A percentile compares a stretch with the other conserved stretches of the same genome.
These are phyloP conservation scores for Spinacia oleracea DNA, from an alignment of 179 eudicot species.

Conservation along the genomic window DNA sequence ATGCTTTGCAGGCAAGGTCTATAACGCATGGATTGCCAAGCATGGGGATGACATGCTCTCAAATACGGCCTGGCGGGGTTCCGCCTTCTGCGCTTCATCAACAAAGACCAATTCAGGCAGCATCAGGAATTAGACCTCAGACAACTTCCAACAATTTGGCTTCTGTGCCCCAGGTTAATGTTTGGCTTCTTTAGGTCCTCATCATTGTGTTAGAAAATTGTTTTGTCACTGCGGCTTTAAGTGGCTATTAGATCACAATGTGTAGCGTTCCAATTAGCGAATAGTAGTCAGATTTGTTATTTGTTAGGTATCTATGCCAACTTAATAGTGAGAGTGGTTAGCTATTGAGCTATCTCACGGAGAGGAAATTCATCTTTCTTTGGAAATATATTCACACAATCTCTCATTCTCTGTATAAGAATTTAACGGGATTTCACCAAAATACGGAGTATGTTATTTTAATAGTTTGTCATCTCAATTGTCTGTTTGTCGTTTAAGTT, in stretches of 20 bases:
- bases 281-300: not conserved
- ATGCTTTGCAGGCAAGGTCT: conserved; percentile 47
- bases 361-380: not conserved
- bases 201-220: not conserved
- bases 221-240: not conserved
- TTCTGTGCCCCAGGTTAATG: conserved; percentile 53
- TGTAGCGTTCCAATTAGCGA: not conserved
- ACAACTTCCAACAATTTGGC: conserved; percentile 41
- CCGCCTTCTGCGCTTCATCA: conserved; percentile 43
- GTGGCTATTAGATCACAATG: not conserved
- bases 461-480: no score
- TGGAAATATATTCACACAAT: not conserved
- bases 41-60: conserved; percentile 53
- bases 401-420: no score
- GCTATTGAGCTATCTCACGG: no score
- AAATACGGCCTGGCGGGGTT: conserved; percentile 51
- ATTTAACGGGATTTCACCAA: not conserved
- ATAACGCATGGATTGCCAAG: conserved; percentile 49
- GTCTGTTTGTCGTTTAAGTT: no score
- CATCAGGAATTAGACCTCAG: conserved; percentile 54
- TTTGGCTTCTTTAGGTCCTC: not conserved
- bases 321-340: not conserved
- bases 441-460: no score
- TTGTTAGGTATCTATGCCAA: not conserved
- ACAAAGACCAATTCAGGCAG: conserved; percentile 59